Evolutionary conservation across 768 basidiomycete species (phyloP).

Genomic region (Lentinula sp.): DNA sequence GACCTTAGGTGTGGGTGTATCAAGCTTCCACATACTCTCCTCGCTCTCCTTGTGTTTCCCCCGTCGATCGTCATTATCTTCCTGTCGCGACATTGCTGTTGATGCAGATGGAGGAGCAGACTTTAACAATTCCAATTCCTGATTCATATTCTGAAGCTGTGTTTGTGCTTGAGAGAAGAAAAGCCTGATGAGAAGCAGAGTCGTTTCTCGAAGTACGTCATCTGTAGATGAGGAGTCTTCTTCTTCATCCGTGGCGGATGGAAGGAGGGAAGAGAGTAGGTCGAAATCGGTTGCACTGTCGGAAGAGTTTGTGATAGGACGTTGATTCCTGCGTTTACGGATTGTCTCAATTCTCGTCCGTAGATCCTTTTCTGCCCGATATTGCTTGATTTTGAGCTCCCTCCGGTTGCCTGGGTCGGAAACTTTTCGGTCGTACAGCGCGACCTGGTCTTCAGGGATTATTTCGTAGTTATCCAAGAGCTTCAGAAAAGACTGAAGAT

Average conservation of each 20-base stretch:
- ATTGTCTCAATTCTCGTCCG: constrained; percentile 61
- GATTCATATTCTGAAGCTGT: constrained; percentile 60
- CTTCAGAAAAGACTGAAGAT: constrained; percentile 40
- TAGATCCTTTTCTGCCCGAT: constrained; percentile 79
- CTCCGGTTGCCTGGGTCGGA: constrained; percentile 65
- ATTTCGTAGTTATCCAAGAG: constrained; percentile 62
- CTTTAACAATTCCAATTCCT: constrained; percentile 67
- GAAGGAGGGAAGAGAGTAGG: constrained; percentile 59
- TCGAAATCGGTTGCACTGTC: constrained; percentile 44
- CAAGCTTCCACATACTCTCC: constrained; percentile 69
- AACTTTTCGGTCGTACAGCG: constrained; percentile 45
- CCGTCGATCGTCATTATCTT: constrained; percentile 27
- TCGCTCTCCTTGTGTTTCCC: constrained; percentile 34
- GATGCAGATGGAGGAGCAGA: constrained; percentile 36
- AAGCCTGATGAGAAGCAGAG: constrained; percentile 67
- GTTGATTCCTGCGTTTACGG: constrained; percentile 46
- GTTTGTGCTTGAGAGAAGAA: constrained; percentile 63
- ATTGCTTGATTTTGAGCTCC: constrained; percentile 90
- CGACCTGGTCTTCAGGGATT: constrained; percentile 53
- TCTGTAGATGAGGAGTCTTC: constrained; percentile 55
- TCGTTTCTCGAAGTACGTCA: constrained; percentile 59
- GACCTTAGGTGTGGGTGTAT: constrained; percentile 42
- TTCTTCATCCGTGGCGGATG: constrained; percentile 20
- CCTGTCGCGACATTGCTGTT: constrained; percentile 18
- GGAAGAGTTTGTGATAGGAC: constrained; percentile 22